These are phyloP conservation scores for Ampelomyces quisqualis DNA, from an alignment of 2,329 filamentous ascomycete genomes.

Conservation along the genomic window DNA sequence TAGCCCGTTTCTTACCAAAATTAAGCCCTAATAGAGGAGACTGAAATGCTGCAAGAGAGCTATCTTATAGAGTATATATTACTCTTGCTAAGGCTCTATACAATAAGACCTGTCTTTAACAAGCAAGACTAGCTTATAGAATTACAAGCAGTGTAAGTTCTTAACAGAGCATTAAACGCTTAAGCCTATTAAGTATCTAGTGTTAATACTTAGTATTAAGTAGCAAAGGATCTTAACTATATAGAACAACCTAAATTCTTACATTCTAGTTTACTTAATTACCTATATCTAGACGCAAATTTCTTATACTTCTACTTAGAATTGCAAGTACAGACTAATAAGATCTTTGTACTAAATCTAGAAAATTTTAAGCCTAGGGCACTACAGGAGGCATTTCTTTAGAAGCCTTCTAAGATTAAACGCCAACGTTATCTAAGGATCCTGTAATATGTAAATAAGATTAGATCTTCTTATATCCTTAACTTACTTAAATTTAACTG, in stretches of 20 bases:
- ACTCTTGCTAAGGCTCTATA: neutral
- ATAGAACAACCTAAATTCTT: neutral
- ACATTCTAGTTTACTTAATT: neutral
- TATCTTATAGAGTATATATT: neutral
- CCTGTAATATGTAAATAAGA: conserved; percentile 7
- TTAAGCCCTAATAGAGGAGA: neutral
- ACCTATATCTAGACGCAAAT: neutral
- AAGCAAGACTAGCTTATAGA: neutral
- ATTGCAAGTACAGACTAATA: neutral
- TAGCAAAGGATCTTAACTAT: neutral
- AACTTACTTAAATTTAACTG: conserved; percentile 1
- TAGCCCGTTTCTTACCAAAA: neutral
- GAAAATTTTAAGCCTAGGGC: conserved; percentile 1
- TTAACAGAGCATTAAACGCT: neutral
- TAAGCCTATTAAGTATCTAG: neutral
- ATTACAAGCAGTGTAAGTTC: neutral
- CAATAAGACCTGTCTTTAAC: neutral
- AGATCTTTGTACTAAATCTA: conserved; percentile 2
- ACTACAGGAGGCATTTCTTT: neutral
- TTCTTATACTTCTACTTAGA: neutral
- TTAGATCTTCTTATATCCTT: conserved; percentile 6
- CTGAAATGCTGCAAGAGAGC: neutral
- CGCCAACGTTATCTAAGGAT: conserved; percentile 3
- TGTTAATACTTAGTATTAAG: neutral
- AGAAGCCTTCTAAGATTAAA: conserved; percentile 1